A percentile compares a stretch with the other conserved stretches of the same genome.
phyloP scores from a whole-genome alignment of 148 eudicot species.

The Vaccinium macrocarpon region DNA sequence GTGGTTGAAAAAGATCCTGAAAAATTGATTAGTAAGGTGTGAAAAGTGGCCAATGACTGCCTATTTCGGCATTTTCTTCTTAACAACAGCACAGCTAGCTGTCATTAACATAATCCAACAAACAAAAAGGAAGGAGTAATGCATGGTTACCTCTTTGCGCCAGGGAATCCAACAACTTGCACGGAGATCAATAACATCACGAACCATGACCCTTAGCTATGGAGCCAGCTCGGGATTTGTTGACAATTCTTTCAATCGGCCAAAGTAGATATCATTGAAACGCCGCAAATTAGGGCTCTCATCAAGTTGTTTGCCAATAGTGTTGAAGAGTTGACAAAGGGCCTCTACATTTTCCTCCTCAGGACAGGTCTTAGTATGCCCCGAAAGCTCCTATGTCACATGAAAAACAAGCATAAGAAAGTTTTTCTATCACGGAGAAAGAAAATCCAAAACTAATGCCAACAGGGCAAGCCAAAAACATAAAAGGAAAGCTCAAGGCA shows the following conservation, averaged over 20 bases:
- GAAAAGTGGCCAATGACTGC: no score
- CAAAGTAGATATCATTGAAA: constrained; percentile 63
- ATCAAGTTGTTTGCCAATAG: constrained; percentile 41
- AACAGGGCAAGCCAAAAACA: neutral
- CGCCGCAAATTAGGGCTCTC: constrained; percentile 61
- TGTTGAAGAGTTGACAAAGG: no score
- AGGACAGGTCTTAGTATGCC: constrained; percentile 40
- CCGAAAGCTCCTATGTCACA: constrained; percentile 62
- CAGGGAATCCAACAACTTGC: constrained; percentile 75
- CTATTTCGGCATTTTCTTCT: no score
- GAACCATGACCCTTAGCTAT: constrained; percentile 76
- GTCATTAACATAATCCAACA: neutral
- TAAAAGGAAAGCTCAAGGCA: neutral
- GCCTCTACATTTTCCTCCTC: no score
- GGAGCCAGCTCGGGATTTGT: constrained; percentile 59
- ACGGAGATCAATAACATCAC: constrained; percentile 70
- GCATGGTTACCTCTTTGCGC: constrained; percentile 73
- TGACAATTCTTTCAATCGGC: constrained; percentile 61
- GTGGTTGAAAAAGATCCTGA: no score
- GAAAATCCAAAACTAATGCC: neutral
- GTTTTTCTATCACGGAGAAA: neutral
- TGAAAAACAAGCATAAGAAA: neutral
- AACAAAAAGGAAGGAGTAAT: neutral
- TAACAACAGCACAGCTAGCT: no score
- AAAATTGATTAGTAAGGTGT: no score